Evolutionary conservation across 2,329 filamentous ascomycete genomes (phyloP).

Genomic region (Alternaria burnsii): DNA sequence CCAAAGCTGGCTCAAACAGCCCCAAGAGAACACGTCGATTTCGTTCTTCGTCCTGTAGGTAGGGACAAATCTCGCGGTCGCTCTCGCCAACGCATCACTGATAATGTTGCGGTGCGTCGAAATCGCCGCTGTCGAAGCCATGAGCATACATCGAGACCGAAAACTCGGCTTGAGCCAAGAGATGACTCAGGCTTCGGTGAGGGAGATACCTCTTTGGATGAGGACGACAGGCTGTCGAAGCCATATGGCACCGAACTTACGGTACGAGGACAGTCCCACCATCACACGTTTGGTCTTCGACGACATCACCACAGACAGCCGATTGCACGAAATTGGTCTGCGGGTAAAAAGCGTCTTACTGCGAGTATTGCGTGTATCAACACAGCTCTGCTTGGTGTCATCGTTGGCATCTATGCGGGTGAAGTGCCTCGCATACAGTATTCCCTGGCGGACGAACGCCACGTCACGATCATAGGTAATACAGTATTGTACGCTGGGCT

Average conservation of each 20-base stretch:
- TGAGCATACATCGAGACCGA: constrained; percentile 13
- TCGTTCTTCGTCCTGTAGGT: constrained; percentile 38
- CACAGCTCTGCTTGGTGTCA: constrained; percentile 73
- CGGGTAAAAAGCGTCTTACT: constrained; percentile 71
- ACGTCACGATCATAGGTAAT: constrained; percentile 75
- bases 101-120: constrained; percentile 11
- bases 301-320: constrained; percentile 66
- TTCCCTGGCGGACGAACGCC: constrained; percentile 73
- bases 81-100: constrained; percentile 20
- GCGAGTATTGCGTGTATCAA: constrained; percentile 76
- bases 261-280: constrained; percentile 35
- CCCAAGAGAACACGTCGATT: constrained; percentile 41
- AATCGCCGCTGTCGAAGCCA: constrained; percentile 19
- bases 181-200: constrained; percentile 21
- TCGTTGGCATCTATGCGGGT: constrained; percentile 78
- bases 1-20: constrained; percentile 29
- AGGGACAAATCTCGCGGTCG: constrained; percentile 39
- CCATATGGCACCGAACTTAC: constrained; percentile 30
- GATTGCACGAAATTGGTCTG: constrained; percentile 77
- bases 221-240: constrained; percentile 22
- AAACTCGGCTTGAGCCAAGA: constrained; percentile 7
- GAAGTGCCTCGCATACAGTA: constrained; percentile 83
- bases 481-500: constrained; percentile 76
- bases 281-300: constrained; percentile 53
- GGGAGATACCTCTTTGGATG: constrained; percentile 29